phyloP scores from a whole-genome alignment of 106 monocot genomes.

The Hemerocallis citrina region DNA sequence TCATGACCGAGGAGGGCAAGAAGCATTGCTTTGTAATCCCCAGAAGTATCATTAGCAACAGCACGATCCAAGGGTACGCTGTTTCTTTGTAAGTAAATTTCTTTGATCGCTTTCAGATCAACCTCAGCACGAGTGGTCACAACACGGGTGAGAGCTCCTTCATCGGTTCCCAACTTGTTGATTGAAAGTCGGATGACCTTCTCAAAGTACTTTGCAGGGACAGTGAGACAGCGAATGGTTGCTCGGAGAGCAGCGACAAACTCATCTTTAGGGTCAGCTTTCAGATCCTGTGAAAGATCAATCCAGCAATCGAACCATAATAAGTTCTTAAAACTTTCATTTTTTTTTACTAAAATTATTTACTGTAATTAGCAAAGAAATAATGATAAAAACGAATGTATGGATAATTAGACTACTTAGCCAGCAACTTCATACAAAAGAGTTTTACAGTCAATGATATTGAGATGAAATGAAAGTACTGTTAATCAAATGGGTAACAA shows the following conservation, averaged over 20 bases:
- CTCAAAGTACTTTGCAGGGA: slow-evolving; percentile 62
- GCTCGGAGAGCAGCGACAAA: slow-evolving; percentile 45
- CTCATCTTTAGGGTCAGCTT: slow-evolving; percentile 49
- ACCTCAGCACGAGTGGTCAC: slow-evolving; percentile 62
- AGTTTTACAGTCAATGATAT: too few species aligned
- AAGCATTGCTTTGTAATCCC: slow-evolving; percentile 66
- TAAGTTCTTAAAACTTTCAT: too few species aligned
- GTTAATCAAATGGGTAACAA: too few species aligned
- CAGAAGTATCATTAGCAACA: slow-evolving; percentile 45
- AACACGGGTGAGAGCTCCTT: slow-evolving; percentile 55
- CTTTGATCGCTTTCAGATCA: slow-evolving; percentile 51
- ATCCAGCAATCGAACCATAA: too few species aligned
- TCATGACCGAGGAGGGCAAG: slow-evolving; percentile 47
- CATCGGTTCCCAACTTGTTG: slow-evolving; percentile 57
- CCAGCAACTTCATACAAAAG: too few species aligned
- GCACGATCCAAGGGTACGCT: slow-evolving; percentile 40
- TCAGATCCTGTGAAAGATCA: slow-evolving; percentile 46
- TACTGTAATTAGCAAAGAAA: too few species aligned
- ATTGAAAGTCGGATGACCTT: slow-evolving; percentile 53
- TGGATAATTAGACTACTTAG: too few species aligned
- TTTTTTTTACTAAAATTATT: too few species aligned
- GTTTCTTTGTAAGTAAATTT: slow-evolving; percentile 62
- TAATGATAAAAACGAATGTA: too few species aligned
- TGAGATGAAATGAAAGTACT: too few species aligned
- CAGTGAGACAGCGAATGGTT: slow-evolving; percentile 34